phyloP scores from a whole-genome alignment of 1,284 basidiomycete species.

The Vanrija sp. region DNA sequence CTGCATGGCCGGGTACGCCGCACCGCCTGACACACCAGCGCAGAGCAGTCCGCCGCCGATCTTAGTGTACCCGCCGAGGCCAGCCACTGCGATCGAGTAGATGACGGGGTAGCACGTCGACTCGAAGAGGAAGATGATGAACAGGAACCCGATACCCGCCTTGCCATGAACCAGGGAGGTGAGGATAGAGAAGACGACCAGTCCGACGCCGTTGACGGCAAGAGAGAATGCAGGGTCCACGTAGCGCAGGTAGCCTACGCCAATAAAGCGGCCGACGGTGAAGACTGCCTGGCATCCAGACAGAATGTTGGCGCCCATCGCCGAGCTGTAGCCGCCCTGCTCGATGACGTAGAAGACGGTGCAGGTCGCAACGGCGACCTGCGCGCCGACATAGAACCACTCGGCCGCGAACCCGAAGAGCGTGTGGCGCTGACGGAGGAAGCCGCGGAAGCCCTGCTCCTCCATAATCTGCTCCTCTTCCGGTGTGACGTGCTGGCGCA shows the following conservation, averaged over 20 bases:
- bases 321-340: slow-evolving; percentile 21
- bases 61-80: slow-evolving; percentile 31
- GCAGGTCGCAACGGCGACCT: slow-evolving; percentile 34
- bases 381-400: slow-evolving; percentile 27
- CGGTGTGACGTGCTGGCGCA: slow-evolving; percentile 24
- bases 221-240: slow-evolving; percentile 35
- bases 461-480: slow-evolving; percentile 17
- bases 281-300: slow-evolving; percentile 36
- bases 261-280: slow-evolving; percentile 38
- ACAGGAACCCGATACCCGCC: slow-evolving; percentile 35
- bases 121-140: slow-evolving; percentile 38
- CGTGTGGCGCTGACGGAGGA: slow-evolving; percentile 31
- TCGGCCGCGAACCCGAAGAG: slow-evolving; percentile 28
- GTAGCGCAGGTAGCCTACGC: slow-evolving; percentile 28
- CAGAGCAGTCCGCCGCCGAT: slow-evolving; percentile 34
- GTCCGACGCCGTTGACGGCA: slow-evolving; percentile 23
- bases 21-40: slow-evolving; percentile 31
- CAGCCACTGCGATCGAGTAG: slow-evolving; percentile 31
- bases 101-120: slow-evolving; percentile 36
- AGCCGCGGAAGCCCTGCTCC: slow-evolving; percentile 23
- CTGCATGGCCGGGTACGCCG: slow-evolving; percentile 26
- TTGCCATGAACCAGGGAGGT: slow-evolving; percentile 22
- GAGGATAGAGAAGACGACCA: slow-evolving; percentile 34
- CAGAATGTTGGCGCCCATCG: slow-evolving; percentile 33
- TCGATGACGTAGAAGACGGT: slow-evolving; percentile 31